Evolutionary conservation across 768 basidiomycete genomes (phyloP).

Genomic region (Hericium rajendrae): DNA sequence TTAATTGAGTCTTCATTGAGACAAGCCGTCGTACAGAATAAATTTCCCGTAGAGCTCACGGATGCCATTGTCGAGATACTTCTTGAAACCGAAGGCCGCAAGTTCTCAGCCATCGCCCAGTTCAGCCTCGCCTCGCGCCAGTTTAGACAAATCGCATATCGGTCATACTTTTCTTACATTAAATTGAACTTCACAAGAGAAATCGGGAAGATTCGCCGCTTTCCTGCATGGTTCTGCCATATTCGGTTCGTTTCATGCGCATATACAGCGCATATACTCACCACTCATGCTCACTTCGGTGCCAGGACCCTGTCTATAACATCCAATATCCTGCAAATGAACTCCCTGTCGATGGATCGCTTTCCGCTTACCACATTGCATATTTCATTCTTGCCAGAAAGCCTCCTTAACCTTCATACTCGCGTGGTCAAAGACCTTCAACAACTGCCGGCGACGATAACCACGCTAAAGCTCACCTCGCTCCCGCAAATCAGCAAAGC

Average conservation of each 20-base stretch:
- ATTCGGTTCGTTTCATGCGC: conserved; percentile 17
- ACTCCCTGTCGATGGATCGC: background rate
- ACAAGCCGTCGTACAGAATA: background rate
- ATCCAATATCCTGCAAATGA: conserved; percentile 7
- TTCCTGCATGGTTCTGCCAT: conserved; percentile 17
- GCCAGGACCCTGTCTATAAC: conserved; percentile 11
- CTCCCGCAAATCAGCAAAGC: conserved; percentile 48
- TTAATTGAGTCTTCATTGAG: background rate
- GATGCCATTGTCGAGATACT: conserved; percentile 17
- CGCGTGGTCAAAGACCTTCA: conserved; percentile 10
- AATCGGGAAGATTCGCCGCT: conserved; percentile 5
- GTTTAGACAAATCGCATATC: conserved; percentile 21
- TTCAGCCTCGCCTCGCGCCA: conserved; percentile 20
- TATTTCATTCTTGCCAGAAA: conserved; percentile 11
- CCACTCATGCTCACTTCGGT: background rate
- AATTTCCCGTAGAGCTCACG: conserved; percentile 18
- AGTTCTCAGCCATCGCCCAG: conserved; percentile 18
- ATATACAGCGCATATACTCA: conserved; percentile 6
- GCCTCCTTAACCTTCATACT: conserved; percentile 2
- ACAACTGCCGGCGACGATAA: conserved; percentile 28
- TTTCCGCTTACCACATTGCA: conserved; percentile 11
- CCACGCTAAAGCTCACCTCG: conserved; percentile 37
- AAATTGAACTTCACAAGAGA: conserved; percentile 12
- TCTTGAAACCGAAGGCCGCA: conserved; percentile 6
- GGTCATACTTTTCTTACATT: conserved; percentile 19